phyloP scores from a whole-genome alignment of 164 flowering plant genomes.

The Warburgia ugandensis region DNA sequence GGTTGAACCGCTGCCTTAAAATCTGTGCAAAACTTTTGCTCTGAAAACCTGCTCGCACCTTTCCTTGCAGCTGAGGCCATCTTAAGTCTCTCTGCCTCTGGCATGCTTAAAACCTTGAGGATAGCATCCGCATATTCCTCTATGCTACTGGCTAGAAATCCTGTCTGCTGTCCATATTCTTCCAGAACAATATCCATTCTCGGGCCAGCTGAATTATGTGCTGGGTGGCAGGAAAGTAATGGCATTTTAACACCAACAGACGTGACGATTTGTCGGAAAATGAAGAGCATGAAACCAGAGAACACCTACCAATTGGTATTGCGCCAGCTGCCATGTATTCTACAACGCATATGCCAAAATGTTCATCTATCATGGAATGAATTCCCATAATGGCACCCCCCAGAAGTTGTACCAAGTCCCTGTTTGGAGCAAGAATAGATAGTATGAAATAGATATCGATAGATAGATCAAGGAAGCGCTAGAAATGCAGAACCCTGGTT shows the following conservation, averaged over 20 bases:
- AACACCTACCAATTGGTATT: constrained; percentile 71
- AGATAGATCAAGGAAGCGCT: background rate
- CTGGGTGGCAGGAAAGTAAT: constrained; percentile 25
- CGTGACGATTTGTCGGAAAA: background rate
- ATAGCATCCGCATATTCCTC: constrained; percentile 87
- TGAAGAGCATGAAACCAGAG: background rate
- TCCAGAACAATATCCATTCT: constrained; percentile 86
- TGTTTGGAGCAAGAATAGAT: constrained; percentile 19
- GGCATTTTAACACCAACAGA: background rate
- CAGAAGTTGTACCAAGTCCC: constrained; percentile 80
- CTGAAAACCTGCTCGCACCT: constrained; percentile 62
- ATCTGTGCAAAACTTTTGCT: constrained; percentile 70
- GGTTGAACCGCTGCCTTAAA: constrained; percentile 63
- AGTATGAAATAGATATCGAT: background rate
- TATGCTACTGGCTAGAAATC: constrained; percentile 41
- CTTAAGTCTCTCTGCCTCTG: constrained; percentile 48
- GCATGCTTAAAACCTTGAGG: constrained; percentile 48
- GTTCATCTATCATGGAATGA: constrained; percentile 92
- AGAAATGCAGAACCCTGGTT: background rate
- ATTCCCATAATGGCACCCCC: constrained; percentile 80
- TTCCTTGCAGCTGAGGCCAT: constrained; percentile 82
- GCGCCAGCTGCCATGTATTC: constrained; percentile 99
- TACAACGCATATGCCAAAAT: constrained; percentile 86
- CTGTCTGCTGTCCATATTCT: constrained; percentile 34
- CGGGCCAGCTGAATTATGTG: constrained; percentile 94